Percentiles rank a stretch among this genome's conserved stretches.
These are phyloP conservation scores for Neurospora sp. DNA, from an alignment of 495 filamentous ascomycete species.

Conservation along the genomic window DNA sequence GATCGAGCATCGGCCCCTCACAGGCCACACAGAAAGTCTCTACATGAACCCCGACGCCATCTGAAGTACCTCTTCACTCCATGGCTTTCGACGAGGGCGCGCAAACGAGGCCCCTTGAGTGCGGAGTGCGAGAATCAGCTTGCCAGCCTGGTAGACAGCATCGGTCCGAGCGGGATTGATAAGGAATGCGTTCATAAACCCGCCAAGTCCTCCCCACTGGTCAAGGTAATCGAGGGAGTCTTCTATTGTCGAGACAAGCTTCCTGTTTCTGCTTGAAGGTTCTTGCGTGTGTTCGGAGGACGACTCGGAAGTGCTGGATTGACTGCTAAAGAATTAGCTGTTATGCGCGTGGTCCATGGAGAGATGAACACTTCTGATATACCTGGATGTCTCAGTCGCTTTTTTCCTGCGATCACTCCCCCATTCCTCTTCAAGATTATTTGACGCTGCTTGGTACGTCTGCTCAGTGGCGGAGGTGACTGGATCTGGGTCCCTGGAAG, in stretches of 20 bases:
- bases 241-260: not conserved
- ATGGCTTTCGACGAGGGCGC: not conserved
- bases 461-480: too few species aligned
- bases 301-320: too few species aligned
- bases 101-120: not conserved
- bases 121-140: not conserved
- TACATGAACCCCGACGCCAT: not conserved
- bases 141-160: not conserved
- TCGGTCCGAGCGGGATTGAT: not conserved
- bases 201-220: not conserved
- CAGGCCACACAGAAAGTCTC: not conserved
- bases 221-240: not conserved
- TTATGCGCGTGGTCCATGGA: too few species aligned
- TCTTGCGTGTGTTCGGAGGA: not conserved
- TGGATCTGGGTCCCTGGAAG: not conserved
- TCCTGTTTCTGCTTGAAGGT: not conserved
- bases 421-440: too few species aligned
- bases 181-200: not conserved
- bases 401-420: too few species aligned
- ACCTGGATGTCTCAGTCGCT: too few species aligned
- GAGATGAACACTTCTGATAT: too few species aligned
- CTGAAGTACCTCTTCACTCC: not conserved
- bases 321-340: too few species aligned
- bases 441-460: too few species aligned
- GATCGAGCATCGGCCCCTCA: not conserved